Base-by-base conservation (phyloP, 768 basidiomycete genomes). In the Auriscalpium vulgare region DNA sequence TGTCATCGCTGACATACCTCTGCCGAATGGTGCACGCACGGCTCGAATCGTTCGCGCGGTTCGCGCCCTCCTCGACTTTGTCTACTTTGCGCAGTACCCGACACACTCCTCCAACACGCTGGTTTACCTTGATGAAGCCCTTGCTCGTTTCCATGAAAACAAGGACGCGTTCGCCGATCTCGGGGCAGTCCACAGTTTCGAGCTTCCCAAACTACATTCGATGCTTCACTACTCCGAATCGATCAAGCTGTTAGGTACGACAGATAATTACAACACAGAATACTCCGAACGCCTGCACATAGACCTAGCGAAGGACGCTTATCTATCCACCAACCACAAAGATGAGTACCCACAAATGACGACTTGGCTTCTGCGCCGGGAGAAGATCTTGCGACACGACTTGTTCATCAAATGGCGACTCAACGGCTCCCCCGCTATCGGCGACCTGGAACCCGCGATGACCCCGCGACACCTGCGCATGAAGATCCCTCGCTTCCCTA, bases 371-470 rank as follows among this genome's bases (percentile, higher is more conserved):
- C 17, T 44, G 10, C 44, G 23, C 2, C 43, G 8, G 19, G 43
- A 53, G 44, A 53, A 46, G 52, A 8, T 53, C 3, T 21, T 17
- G 4, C 23, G 17, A 7, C 52, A 53, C 17, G 14, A 21, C 11
- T 16, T 34, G 3, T 46, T 46, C 21, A 29, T 53, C 40, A 21
- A 19, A 16, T 53, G 44, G 44, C 52, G 23, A 2, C 9, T 55
- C 71, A 10, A 63, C 65, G 34, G 73, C 70, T 8, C 56, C 56
- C 17, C 69, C 74, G 45, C 70, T 72, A 49, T 56, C 58, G 13
- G 60, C 71, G 21, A 72, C 72, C n/a, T n/a, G n/a, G n/a, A n/a
- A n/a, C 47, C 59, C 7, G 46, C 34, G 8, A 52, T 17, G 14
- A 34, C 13, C 53, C 48, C 40, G 59, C 13, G 56, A 60, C 44